Evolutionary conservation across 2,329 filamentous ascomycete genomes (phyloP), one percentile per base, ranked within the genome.

Genomic region (Epicoccum nigrum): DNA sequence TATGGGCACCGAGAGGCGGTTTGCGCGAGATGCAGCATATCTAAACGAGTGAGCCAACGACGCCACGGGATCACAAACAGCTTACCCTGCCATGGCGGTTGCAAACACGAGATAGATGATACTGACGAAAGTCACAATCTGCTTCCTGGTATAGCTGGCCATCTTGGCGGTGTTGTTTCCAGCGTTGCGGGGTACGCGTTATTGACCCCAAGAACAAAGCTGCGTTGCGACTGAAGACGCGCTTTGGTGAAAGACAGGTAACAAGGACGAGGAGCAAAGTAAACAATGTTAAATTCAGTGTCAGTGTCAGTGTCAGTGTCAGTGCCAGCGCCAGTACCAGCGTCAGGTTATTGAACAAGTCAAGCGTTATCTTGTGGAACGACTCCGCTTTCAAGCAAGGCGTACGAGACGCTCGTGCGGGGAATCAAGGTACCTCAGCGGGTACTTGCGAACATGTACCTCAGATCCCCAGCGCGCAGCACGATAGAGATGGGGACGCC

Each of bases 1-100:
- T 35, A 79, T 74, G 17, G 77, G 77, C 2, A 79, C 67, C 5
- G 73, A 74, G 64, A 73, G 69, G 34, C 54, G 50, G 56, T 61
- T 68, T 20, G 64, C 54, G 32, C 63, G 62, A 28, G 64, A 71
- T 9, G 63, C 46, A 44, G 64, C 69, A 48, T 68, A 73, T 27
- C 69, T 71, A 39, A 8, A 20, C 21, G 32, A 17, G 55, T 60
- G 42, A 64, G 57, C 33, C 42, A 8, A 7, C n/a, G 28, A 30
- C 35, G 30, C 31, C 16, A 21, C 27, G 7, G 30, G 21, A 44
- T 8, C 15, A 37, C 37, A 15, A 38, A 27, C 16, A 23, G 40
- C 30, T 51, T 65, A 72, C 68, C 65, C 74, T 41, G 75, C 73
- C 35, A 79, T 60, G 12, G 67, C 66, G 7, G 75, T 76, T 46